Percentiles rank a stretch among this genome's conserved stretches.
Evolutionary conservation across 805 yeast genomes (phyloP).

Genomic region (Hyphopichia homilentoma): DNA sequence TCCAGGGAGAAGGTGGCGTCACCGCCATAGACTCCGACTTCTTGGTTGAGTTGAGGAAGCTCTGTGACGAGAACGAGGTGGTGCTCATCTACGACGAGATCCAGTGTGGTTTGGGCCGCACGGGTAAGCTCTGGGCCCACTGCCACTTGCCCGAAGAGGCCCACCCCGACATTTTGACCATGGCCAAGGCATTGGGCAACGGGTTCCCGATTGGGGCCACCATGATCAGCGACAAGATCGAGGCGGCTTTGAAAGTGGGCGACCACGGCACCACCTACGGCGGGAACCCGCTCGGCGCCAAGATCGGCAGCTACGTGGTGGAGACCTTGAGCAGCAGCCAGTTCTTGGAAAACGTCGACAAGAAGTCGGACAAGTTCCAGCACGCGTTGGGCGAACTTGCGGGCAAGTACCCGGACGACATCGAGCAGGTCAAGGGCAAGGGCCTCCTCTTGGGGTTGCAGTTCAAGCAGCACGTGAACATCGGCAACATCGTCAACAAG

Average conservation of each 20-base stretch:
- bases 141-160: conserved; percentile 67
- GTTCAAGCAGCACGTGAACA: conserved; percentile 53
- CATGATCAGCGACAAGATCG: conserved; percentile 77
- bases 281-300: conserved; percentile 90
- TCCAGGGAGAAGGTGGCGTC: conserved; percentile 98
- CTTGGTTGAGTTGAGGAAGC: conserved; percentile 57
- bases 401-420: conserved; percentile 54
- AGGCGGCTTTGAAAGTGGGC: conserved; percentile 71
- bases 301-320: conserved; percentile 75
- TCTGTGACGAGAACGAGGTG: conserved; percentile 68
- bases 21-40: conserved; percentile 63
- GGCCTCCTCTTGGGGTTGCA: conserved; percentile 87
- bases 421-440: conserved; percentile 75
- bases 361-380: conserved; percentile 56
- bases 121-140: conserved; percentile 95
- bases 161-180: conserved; percentile 90
- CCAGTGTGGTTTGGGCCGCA: conserved; percentile 93
- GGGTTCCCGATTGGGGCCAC: conserved; percentile 97
- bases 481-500: conserved; percentile 56
- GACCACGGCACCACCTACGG: conserved; percentile 99
- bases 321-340: conserved; percentile 57
- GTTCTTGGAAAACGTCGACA: conserved; percentile 58
- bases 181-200: conserved; percentile 95
- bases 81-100: conserved; percentile 90
- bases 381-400: conserved; percentile 48